A percentile compares a stretch with the other conserved stretches of the same genome.
phyloP scores from a whole-genome alignment of 371 early-diverging fungal genomes.

The Lichtheimia corymbifera region DNA sequence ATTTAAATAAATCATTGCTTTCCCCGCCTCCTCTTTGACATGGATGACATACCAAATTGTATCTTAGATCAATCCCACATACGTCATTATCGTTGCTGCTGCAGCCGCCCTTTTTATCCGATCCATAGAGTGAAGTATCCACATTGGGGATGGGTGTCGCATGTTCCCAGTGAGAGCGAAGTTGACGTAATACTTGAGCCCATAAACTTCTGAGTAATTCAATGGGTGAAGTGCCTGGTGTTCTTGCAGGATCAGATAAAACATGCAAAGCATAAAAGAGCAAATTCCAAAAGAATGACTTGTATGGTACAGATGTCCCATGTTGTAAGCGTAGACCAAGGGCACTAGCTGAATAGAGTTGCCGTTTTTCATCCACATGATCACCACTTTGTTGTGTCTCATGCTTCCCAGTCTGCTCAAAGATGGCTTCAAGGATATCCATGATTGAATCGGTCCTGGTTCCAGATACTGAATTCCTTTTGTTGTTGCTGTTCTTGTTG shows the following conservation, averaged over 20 bases:
- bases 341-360: conserved; percentile 31
- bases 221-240: conserved; percentile 53
- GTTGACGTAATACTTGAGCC: conserved; percentile 60
- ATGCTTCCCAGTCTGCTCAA: too few species aligned
- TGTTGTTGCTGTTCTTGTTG: background rate
- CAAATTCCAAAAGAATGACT: conserved; percentile 73
- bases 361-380: background rate
- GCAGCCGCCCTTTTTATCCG: too few species aligned
- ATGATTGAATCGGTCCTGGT: background rate
- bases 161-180: conserved; percentile 71
- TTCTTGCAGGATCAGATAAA: conserved; percentile 43
- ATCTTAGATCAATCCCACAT: conserved; percentile 71
- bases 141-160: conserved; percentile 56
- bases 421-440: background rate
- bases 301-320: conserved; percentile 60
- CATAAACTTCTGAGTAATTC: conserved; percentile 66
- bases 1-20: background rate
- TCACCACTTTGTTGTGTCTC: too few species aligned
- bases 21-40: background rate
- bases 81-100: conserved; percentile 24
- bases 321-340: conserved; percentile 54
- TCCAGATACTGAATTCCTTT: too few species aligned
- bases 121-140: conserved; percentile 30
- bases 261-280: conserved; percentile 55
- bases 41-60: conserved; percentile 52